Evolutionary conservation across 495 filamentous ascomycete species (phyloP).

Genomic region (Penicillium odoratum): DNA sequence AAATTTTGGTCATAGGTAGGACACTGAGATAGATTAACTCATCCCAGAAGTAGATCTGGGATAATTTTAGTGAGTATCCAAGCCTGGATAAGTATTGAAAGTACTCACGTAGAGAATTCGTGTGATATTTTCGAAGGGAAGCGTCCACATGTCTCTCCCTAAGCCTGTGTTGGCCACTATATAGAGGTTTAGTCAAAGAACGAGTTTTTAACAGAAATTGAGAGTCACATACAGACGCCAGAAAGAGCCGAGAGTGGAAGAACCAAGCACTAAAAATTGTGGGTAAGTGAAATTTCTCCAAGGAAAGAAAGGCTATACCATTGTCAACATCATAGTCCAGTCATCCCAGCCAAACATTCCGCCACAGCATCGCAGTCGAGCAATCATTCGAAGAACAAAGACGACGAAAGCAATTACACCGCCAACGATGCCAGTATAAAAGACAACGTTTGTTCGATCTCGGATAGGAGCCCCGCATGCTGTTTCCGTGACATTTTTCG

Average conservation of each 20-base stretch:
- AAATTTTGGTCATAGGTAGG: slow-evolving; percentile 39
- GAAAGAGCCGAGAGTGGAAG: slow-evolving; percentile 30
- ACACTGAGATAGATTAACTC: slow-evolving; percentile 38
- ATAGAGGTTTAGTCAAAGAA: not conserved
- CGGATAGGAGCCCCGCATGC: slow-evolving; percentile 30
- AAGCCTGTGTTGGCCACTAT: slow-evolving; percentile 41
- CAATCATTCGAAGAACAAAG: slow-evolving; percentile 29
- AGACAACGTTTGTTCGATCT: slow-evolving; percentile 28
- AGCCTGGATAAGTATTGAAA: not conserved
- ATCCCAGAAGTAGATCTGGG: slow-evolving; percentile 32
- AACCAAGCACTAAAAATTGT: slow-evolving; percentile 15
- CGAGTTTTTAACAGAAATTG: not conserved
- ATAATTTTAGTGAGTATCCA: not conserved
- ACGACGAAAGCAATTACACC: slow-evolving; percentile 27
- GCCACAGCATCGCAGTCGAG: slow-evolving; percentile 27
- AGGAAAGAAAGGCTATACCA: slow-evolving; percentile 18
- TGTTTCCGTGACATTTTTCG: slow-evolving; percentile 35
- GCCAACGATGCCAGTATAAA: slow-evolving; percentile 22
- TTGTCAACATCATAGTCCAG: slow-evolving; percentile 30
- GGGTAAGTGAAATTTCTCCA: not conserved
- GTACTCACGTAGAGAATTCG: slow-evolving; percentile 33
- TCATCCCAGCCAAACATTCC: slow-evolving; percentile 34
- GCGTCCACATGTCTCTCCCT: slow-evolving; percentile 48
- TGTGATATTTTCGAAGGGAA: slow-evolving; percentile 48
- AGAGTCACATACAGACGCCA: slow-evolving; percentile 23